Percentiles rank a stretch among this genome's conserved stretches.
phyloP scores from a whole-genome alignment of 2,329 filamentous ascomycete genomes.

The Botrytis paeoniae region DNA sequence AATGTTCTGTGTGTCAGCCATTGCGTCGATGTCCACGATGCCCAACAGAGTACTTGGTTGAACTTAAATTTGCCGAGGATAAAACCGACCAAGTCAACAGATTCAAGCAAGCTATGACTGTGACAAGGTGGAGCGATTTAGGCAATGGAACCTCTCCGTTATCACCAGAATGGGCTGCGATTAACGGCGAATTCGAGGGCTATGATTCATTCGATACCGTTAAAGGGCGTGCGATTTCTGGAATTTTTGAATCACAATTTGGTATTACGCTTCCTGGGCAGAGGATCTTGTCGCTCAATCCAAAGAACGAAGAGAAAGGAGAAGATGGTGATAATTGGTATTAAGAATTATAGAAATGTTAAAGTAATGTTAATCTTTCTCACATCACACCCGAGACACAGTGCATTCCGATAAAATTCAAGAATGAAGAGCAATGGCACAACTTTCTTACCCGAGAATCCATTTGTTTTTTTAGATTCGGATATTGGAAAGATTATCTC shows the following conservation, averaged over 20 bases:
- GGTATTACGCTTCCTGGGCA: constrained; percentile 55
- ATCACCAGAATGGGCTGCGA: constrained; percentile 54
- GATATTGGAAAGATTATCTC: no score
- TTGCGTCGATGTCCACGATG: constrained; percentile 61
- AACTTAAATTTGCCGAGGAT: constrained; percentile 58
- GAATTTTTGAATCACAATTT: constrained; percentile 56
- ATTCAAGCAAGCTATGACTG: constrained; percentile 59
- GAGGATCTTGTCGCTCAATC: constrained; percentile 57
- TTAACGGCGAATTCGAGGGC: constrained; percentile 44
- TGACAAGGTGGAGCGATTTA: constrained; percentile 61
- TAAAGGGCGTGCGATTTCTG: constrained; percentile 54
- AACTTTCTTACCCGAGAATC: background rate
- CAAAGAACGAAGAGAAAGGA: constrained; percentile 50
- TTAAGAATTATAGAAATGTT: constrained; percentile 36
- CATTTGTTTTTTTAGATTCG: background rate
- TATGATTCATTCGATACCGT: constrained; percentile 55
- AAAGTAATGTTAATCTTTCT: background rate
- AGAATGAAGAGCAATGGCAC: background rate
- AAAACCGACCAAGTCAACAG: constrained; percentile 42
- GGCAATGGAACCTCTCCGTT: constrained; percentile 52
- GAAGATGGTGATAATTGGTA: constrained; percentile 59
- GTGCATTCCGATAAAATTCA: background rate
- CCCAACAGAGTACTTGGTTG: constrained; percentile 60
- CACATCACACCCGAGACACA: background rate
- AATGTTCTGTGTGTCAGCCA: constrained; percentile 55